phyloP scores from a whole-genome alignment of 2,329 filamentous ascomycete genomes.

The Aspergillus pseudoviridinutans region DNA sequence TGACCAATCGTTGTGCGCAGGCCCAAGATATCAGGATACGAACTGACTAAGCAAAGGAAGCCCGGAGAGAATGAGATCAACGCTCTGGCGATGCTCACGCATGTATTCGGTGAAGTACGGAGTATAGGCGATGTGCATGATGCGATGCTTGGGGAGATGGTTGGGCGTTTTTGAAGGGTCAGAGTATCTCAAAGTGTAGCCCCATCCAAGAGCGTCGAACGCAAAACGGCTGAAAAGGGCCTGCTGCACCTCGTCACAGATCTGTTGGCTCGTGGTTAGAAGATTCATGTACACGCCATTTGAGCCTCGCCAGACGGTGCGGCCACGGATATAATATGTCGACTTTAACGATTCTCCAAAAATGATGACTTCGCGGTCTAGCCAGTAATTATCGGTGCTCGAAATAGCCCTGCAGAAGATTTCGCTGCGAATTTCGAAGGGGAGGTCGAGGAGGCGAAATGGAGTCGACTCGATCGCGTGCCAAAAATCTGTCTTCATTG shows the following conservation, averaged over 20 bases:
- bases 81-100: background rate
- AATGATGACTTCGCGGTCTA: slow-evolving; percentile 3
- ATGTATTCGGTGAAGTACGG: background rate
- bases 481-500: background rate
- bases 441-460: slow-evolving; percentile 3
- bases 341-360: background rate
- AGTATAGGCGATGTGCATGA: background rate
- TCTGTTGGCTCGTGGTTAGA: background rate
- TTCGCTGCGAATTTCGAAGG: background rate
- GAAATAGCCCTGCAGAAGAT: background rate
- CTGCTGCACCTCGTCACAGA: slow-evolving; percentile 1
- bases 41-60: background rate
- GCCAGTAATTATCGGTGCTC: background rate
- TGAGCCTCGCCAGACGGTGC: background rate
- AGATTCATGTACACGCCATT: background rate
- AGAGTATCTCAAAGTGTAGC: slow-evolving; percentile 1
- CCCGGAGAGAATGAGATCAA: background rate
- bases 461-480: background rate
- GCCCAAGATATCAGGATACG: background rate
- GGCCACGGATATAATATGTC: background rate
- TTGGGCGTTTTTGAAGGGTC: background rate
- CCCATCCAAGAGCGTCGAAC: background rate
- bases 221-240: slow-evolving; percentile 1
- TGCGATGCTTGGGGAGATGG: background rate
- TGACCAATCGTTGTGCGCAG: background rate